A percentile compares a stretch with the other conserved stretches of the same genome.
Evolutionary conservation across 1,284 basidiomycete species (phyloP).

Genomic region (Leccinum discolor): DNA sequence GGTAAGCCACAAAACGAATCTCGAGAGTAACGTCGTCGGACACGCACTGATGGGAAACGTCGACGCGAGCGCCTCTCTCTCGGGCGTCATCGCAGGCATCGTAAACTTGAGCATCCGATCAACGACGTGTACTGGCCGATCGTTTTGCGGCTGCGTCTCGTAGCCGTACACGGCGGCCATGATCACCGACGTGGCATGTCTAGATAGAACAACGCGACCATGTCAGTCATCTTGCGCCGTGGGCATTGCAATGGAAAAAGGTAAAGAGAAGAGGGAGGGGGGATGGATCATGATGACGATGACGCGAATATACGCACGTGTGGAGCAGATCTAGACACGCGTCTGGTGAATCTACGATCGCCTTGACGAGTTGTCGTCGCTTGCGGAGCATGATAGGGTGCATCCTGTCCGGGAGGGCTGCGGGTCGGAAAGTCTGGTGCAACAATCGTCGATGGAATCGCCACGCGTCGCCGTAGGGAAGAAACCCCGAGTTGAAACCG

Average conservation of each 20-base stretch:
- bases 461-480: constrained; percentile 6
- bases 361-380: constrained; percentile 1
- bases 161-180: constrained; percentile 3
- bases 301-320: background rate
- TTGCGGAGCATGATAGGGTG: constrained; percentile 5
- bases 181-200: constrained; percentile 4
- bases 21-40: background rate
- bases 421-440: background rate
- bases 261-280: background rate
- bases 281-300: background rate
- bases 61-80: constrained; percentile 4
- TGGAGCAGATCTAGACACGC: constrained; percentile 1
- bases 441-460: background rate
- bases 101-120: constrained; percentile 4
- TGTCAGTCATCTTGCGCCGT: background rate
- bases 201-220: background rate
- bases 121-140: background rate
- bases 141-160: background rate
- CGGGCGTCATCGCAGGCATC: constrained; percentile 3
- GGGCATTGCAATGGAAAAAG: background rate
- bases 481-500: constrained; percentile 7
- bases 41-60: constrained; percentile 5
- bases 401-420: background rate
- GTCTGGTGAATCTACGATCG: constrained; percentile 2
- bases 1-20: background rate